Evolutionary conservation across 352 stramenopile species (phyloP).

Genomic region (Globisporangium heterothallicum): DNA sequence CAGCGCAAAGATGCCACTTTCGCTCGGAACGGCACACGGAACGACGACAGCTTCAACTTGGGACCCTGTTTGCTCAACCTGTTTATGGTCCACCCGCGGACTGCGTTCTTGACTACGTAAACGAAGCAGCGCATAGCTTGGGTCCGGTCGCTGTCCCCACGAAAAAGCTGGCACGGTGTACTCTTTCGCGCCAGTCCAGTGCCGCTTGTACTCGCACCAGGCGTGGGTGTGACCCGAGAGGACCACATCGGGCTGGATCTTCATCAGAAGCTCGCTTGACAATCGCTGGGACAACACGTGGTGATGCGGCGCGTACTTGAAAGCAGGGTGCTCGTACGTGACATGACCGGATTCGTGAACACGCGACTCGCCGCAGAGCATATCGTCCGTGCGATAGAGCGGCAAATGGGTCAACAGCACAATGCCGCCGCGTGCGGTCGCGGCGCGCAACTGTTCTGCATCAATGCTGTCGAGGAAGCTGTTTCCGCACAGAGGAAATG

Average conservation of each 20-base stretch:
- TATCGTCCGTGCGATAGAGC: conserved; percentile 49
- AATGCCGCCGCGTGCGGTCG: conserved; percentile 22
- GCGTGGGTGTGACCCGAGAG: conserved; percentile 76
- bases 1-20: conserved; percentile 32
- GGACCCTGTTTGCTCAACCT: not conserved
- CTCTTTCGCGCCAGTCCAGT: conserved; percentile 29
- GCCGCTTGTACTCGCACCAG: conserved; percentile 42
- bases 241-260: conserved; percentile 41
- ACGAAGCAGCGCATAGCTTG: conserved; percentile 60
- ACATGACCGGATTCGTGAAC: conserved; percentile 50
- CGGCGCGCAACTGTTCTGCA: conserved; percentile 17
- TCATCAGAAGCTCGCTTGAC: conserved; percentile 43
- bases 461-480: conserved; percentile 48
- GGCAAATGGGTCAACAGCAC: conserved; percentile 63
- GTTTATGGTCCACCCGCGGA: not conserved
- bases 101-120: conserved; percentile 14
- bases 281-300: conserved; percentile 62
- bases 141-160: conserved; percentile 73
- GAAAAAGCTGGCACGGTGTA: conserved; percentile 73
- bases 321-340: conserved; percentile 73
- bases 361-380: conserved; percentile 46
- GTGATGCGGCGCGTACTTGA: conserved; percentile 54
- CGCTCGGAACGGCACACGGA: conserved; percentile 27
- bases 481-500: not conserved
- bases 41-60: conserved; percentile 8